Evolutionary conservation across 2,329 filamentous ascomycete genomes (phyloP), one percentile per base, ranked within the genome.

Genomic region (Dryadomyces sulphureus): DNA sequence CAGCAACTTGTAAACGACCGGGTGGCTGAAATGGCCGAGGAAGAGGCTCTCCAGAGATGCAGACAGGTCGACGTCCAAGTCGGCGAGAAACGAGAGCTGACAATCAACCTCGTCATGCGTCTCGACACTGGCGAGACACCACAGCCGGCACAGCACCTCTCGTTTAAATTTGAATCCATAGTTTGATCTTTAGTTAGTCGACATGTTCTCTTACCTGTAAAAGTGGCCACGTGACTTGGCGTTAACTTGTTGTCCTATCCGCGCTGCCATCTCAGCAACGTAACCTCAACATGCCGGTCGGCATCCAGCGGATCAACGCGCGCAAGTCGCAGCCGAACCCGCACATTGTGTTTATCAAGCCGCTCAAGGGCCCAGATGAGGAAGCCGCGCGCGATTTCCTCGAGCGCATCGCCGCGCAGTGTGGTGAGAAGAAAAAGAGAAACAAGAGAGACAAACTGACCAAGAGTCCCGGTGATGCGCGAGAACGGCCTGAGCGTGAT

Each of bases 321-420:
- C 82, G 75, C 56, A 75, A 70, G 40, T 77, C 81, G 45, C 80
- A 84, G 48, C 85, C 86, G 7, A 93, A 92, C 55, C 69, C 77
- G 20, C 75, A 78, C 49, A 85, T 94, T 54, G 77, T 85, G 58
- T 94, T 94, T 66, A 90, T 94, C 65, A 88, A 88, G 56, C 79
- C 86, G 1, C 67, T 89, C 0, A 70, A 77, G 14, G 81, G 83
- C 0, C 65, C 73, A 0, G 73, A 80, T 51, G 72, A 81, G 56
- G 64, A 67, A 2, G 67, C 71, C 7, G 77, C 84, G 0, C 76
- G 80, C 53, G 78, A 82, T 48, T 88, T 84, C 52, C 67, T 90
- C 1, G 79, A 85, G 54, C 73, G 81, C 24, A 84, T 90, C 50
- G 84, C 84, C 6, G 87, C 87, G 47, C 81, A 89, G 73, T 89